These are phyloP conservation scores for Fusarium palustre DNA, from an alignment of 2,329 filamentous ascomycete species.

Conservation along the genomic window DNA sequence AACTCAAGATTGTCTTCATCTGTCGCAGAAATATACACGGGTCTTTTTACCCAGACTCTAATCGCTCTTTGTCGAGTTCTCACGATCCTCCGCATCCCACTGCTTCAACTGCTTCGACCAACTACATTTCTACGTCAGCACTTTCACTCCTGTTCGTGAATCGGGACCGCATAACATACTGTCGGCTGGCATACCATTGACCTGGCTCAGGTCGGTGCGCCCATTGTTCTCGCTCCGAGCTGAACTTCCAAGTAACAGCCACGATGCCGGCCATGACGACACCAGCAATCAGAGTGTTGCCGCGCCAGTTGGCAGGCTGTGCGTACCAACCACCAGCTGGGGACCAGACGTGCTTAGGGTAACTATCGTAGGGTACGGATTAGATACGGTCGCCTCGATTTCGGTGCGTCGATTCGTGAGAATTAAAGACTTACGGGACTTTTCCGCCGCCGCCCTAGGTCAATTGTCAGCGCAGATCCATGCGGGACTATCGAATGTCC, in stretches of 20 bases:
- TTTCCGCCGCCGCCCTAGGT: constrained; percentile 79
- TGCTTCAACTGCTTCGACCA: constrained; percentile 61
- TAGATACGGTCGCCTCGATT: constrained; percentile 33
- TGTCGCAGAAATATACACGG: constrained; percentile 43
- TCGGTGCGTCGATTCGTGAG: constrained; percentile 32
- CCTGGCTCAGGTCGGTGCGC: constrained; percentile 80
- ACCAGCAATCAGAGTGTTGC: constrained; percentile 84
- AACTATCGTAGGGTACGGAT: constrained; percentile 63
- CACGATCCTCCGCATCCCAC: constrained; percentile 59
- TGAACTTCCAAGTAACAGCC: constrained; percentile 76
- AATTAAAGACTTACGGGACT: constrained; percentile 62
- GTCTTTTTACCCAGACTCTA: constrained; percentile 31
- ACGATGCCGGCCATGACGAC: constrained; percentile 75
- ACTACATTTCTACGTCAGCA: constrained; percentile 49
- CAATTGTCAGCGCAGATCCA: constrained; percentile 55
- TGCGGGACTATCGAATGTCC: background rate
- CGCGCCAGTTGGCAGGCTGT: constrained; percentile 94
- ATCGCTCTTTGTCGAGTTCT: constrained; percentile 47
- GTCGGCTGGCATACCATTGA: constrained; percentile 85
- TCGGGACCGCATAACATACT: constrained; percentile 66
- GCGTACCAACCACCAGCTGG: constrained; percentile 97
- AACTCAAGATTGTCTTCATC: constrained; percentile 29
- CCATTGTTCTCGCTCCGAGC: constrained; percentile 78
- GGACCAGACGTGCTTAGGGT: constrained; percentile 99
- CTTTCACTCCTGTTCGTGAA: background rate